Evolutionary conservation across 306 rosid genomes (phyloP), one percentile per base, ranked within the genome.

Genomic region (Citrullus colocynthis): DNA sequence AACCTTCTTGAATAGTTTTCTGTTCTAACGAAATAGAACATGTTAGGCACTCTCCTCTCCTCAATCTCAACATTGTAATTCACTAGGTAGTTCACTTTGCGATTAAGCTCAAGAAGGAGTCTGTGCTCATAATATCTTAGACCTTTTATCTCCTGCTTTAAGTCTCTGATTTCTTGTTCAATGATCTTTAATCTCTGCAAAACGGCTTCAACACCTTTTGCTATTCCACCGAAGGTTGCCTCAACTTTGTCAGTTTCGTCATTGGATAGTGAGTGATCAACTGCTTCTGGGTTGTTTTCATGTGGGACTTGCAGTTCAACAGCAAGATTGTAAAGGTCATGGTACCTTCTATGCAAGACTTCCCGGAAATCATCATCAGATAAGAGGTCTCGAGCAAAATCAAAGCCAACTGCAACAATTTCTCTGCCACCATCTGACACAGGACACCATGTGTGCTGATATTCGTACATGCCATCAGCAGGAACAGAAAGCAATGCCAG

Each of bases 81-180:
- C 74, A 89, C 91, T 18, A 91, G 85, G 86, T 87, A 86, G 85
- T 90, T 92, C 77, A 92, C 89, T 91, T 91, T 92, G 11, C 83
- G 89, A 79, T 91, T 89, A 81, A 95, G 99, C 86, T 92, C 96
- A 0, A 80, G 80, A 34, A 92, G 93, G 61, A 95, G 99, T 82
- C 87, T 86, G 41, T 95, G 96, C 81, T 95, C 99, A 65, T 95
- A 92, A 60, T 92, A 92, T 83, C 98, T 91, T 51, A 95, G 81
- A 55, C 99, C 98, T 74, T 95, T 96, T 83, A 92, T 91, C 88
- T 92, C 98, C 84, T 95, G 97, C 81, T 92, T 95, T 90, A 95
- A 78, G 85, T 95, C 97, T 85, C 92, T 85, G 66, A 95, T 95
- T 86, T 95, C 99, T 84, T 92, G 97, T 77, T 95, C 98, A 77